Percentiles rank a stretch among this genome's conserved stretches.
phyloP scores from a whole-genome alignment of 768 basidiomycete species.

The Gymnopilus junonius region DNA sequence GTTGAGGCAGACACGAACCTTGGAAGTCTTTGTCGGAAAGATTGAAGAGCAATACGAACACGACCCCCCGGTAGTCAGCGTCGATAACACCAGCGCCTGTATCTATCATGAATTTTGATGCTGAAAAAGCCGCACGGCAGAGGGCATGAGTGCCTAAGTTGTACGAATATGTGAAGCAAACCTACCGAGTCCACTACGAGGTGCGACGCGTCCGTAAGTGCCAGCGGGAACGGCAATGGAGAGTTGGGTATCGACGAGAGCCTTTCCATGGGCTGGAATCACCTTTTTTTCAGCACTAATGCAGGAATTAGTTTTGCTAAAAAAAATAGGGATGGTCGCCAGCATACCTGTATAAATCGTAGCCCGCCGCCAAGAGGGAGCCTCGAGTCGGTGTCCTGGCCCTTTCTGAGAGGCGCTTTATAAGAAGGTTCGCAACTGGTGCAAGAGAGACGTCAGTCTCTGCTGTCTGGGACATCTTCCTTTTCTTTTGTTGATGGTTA shows the following conservation, averaged over 20 bases:
- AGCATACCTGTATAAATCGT: constrained; percentile 90
- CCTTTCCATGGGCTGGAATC: constrained; percentile 90
- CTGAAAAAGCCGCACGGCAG: constrained; percentile 41
- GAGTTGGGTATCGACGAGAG: constrained; percentile 87
- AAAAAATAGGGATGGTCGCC: background rate
- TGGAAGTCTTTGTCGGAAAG: constrained; percentile 88
- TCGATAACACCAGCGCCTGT: constrained; percentile 98
- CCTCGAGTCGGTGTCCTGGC: constrained; percentile 89
- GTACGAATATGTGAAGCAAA: constrained; percentile 5
- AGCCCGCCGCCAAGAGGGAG: constrained; percentile 86
- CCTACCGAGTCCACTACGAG: constrained; percentile 92
- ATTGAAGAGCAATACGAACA: constrained; percentile 94
- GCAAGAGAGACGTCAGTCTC: constrained; percentile 35
- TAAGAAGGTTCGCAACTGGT: constrained; percentile 60
- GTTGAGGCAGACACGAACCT: constrained; percentile 36
- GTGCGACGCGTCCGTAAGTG: constrained; percentile 96
- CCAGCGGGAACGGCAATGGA: constrained; percentile 93
- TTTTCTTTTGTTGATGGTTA: constrained; percentile 50
- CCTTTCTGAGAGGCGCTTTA: constrained; percentile 84
- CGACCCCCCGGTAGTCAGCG: constrained; percentile 91
- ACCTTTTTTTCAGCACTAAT: constrained; percentile 81
- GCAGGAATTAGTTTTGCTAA: background rate
- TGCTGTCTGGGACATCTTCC: constrained; percentile 54
- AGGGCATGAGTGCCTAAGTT: background rate
- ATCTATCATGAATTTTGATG: constrained; percentile 97